Conservation (phyloP, 1,284 basidiomycete genomes). For the Cutaneotrichosporon cavernicola region DNA sequence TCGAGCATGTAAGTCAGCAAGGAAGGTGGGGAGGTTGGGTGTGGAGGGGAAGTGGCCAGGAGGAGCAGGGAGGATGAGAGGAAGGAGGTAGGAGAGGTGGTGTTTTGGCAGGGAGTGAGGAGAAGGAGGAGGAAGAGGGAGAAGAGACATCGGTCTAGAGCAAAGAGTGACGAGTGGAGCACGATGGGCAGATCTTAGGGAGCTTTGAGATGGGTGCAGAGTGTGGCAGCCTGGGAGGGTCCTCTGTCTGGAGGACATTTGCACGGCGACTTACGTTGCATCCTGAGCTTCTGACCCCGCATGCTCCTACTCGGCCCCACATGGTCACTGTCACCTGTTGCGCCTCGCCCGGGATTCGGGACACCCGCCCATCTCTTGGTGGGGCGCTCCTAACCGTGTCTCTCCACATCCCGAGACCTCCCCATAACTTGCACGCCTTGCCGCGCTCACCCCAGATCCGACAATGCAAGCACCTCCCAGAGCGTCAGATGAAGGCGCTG, state of each 20-base stretch:
- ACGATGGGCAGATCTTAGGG: too few species aligned
- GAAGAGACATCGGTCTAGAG: not conserved
- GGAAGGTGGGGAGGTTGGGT: not conserved
- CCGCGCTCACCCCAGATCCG: slow-evolving; percentile 60
- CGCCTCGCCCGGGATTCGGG: not conserved
- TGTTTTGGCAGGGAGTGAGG: not conserved
- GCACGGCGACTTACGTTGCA: not conserved
- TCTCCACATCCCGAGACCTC: not conserved
- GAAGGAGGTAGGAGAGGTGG: not conserved
- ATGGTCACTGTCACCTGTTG: too few species aligned
- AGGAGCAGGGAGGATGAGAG: too few species aligned
- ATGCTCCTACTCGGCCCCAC: too few species aligned
- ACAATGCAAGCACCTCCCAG: slow-evolving; percentile 81
- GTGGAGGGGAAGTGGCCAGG: too few species aligned
- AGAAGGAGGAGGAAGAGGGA: not conserved
- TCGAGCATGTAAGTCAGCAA: slow-evolving; percentile 22
- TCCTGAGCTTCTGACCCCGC: not conserved
- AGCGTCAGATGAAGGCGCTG: slow-evolving; percentile 84
- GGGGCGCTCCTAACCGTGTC: not conserved
- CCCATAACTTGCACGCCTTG: not conserved
- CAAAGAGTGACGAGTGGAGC: not conserved
- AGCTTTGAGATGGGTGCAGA: too few species aligned
- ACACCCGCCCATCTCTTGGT: not conserved
- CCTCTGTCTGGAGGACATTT: too few species aligned
- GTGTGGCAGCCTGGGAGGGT: too few species aligned